A percentile compares a stretch with the other conserved stretches of the same genome.
Evolutionary conservation across 73 alveolate species (phyloP).

Genomic region (Paramecium caudatum): DNA sequence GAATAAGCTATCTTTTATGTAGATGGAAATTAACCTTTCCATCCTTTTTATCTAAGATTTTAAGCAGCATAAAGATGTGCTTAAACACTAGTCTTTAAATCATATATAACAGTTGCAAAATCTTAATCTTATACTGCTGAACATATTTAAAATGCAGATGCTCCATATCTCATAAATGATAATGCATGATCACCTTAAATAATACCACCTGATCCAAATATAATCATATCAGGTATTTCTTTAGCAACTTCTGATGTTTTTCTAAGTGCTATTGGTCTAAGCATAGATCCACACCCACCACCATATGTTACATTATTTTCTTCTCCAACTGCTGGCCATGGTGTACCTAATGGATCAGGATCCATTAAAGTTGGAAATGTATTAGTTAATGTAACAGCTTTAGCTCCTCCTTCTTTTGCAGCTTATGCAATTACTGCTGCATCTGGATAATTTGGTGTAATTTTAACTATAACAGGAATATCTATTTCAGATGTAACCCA

Average conservation of each 20-base stretch:
- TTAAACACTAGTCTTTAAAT: slow-evolving; percentile 76
- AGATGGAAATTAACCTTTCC: slow-evolving; percentile 78
- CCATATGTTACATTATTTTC: slow-evolving; percentile 77
- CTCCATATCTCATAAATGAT: slow-evolving; percentile 77
- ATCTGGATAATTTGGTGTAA: slow-evolving; percentile 79
- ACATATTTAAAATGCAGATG: slow-evolving; percentile 78
- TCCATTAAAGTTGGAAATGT: slow-evolving; percentile 80
- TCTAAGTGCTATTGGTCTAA: slow-evolving; percentile 81
- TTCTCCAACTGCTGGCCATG: slow-evolving; percentile 75
- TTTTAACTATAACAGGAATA: slow-evolving; percentile 77
- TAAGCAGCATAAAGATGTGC: slow-evolving; percentile 76
- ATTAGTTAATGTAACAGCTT: slow-evolving; percentile 80
- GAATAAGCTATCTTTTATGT: slow-evolving; percentile 3
- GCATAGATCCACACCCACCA: slow-evolving; percentile 80
- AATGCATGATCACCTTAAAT: slow-evolving; percentile 80
- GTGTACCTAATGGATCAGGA: slow-evolving; percentile 79
- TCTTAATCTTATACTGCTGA: slow-evolving; percentile 80
- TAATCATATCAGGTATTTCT: slow-evolving; percentile 74
- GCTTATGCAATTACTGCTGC: slow-evolving; percentile 80
- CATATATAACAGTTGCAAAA: slow-evolving; percentile 80
- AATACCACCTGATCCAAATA: slow-evolving; percentile 81
- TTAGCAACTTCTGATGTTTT: slow-evolving; percentile 82
- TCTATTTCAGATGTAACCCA: slow-evolving; percentile 76
- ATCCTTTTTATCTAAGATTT: slow-evolving; percentile 73
- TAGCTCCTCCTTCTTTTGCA: slow-evolving; percentile 80